Base-by-base conservation (phyloP, 306 rosid genomes). In the Medicago ruthenica region DNA sequence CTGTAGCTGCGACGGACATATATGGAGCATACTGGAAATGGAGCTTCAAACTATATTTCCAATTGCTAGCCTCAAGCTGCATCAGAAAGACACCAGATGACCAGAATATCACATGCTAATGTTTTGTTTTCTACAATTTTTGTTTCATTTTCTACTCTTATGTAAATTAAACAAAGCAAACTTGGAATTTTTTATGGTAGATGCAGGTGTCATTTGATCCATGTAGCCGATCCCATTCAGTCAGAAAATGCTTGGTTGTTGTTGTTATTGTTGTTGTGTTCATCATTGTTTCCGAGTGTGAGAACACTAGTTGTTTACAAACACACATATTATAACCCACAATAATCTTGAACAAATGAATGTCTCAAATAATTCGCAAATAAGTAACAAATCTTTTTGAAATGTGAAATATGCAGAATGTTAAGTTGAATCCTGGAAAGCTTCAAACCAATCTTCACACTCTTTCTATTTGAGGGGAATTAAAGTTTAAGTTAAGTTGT, bases 141-240 rank as follows among this genome's bases (percentile, higher is more conserved):
- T 27, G 61, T 20, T 54, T 27, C 15, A 67, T 71, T 36, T 53
- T 13, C 14, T 64, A 7, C 42, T 39, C 22, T 44, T 44, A 9
- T 81, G 83, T 78, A 83, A 78, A 47, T 75, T 74, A 66, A 44
- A 57, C 67, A 76, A 63, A 76, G 53, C 71, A 62, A 39, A 54
- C 16, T 64, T 57, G 66, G 24, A 68, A 4, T 18, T 42, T 54
- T 54, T 9, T 20, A 55, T 55, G 27, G 42, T 71, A 55, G 55
- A 67, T 42, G n/a, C n/a, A n/a, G 17, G 51, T 6, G 9, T 66
- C 63, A 6, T 34, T 34, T 34, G 37, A 34, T 34, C 37, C 37
- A 34, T 34, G 37, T 34, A 34, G 3, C 7, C 37, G 7, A 1
- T 34, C 37, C 1, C 37, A 34, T 34, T 4, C 5, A 34, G 37